These are phyloP conservation scores for Kwoniella sp. DNA, from an alignment of 768 basidiomycete species.

Conservation along the genomic window DNA sequence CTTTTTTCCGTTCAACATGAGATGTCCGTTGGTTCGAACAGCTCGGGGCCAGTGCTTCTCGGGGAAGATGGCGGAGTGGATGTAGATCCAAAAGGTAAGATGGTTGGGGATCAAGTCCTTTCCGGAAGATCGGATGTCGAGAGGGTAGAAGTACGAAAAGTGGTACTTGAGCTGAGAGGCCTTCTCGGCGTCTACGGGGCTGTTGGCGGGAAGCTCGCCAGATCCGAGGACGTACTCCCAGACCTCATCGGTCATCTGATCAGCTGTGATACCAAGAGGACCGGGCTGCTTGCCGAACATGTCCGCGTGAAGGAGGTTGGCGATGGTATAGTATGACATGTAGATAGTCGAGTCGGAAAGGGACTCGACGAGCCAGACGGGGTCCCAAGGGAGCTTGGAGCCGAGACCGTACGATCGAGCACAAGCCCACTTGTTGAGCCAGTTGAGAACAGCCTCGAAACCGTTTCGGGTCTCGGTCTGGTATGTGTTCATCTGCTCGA, in stretches of 20 bases:
- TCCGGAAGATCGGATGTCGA: slow-evolving; percentile 96
- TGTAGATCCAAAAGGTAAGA: slow-evolving; percentile 89
- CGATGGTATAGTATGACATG: slow-evolving; percentile 96
- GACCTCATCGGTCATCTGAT: slow-evolving; percentile 94
- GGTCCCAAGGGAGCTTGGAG: slow-evolving; percentile 94
- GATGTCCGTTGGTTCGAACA: slow-evolving; percentile 93
- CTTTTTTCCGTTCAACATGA: slow-evolving; percentile 97
- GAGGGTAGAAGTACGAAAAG: slow-evolving; percentile 96
- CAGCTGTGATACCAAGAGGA: slow-evolving; percentile 78
- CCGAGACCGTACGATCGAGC: slow-evolving; percentile 97
- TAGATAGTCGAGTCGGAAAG: slow-evolving; percentile 97
- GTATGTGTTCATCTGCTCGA: slow-evolving; percentile 87
- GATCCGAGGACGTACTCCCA: slow-evolving; percentile 92
- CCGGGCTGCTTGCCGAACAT: slow-evolving; percentile 80
- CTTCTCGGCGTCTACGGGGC: slow-evolving; percentile 72
- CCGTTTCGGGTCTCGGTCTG: slow-evolving; percentile 85
- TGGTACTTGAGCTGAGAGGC: slow-evolving; percentile 83
- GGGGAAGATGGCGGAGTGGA: slow-evolving; percentile 89
- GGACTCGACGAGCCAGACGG: slow-evolving; percentile 92
- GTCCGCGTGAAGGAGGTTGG: slow-evolving; percentile 81
- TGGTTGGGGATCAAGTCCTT: slow-evolving; percentile 97
- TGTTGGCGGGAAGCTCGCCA: slow-evolving; percentile 57
- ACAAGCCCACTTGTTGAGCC: slow-evolving; percentile 99
- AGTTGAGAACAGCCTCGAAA: slow-evolving; percentile 87
- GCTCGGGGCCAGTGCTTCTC: slow-evolving; percentile 84